Percentiles rank a stretch among this genome's conserved stretches.
phyloP scores from a whole-genome alignment of 139 green algal genomes.

The Desmodesmus armatus region DNA sequence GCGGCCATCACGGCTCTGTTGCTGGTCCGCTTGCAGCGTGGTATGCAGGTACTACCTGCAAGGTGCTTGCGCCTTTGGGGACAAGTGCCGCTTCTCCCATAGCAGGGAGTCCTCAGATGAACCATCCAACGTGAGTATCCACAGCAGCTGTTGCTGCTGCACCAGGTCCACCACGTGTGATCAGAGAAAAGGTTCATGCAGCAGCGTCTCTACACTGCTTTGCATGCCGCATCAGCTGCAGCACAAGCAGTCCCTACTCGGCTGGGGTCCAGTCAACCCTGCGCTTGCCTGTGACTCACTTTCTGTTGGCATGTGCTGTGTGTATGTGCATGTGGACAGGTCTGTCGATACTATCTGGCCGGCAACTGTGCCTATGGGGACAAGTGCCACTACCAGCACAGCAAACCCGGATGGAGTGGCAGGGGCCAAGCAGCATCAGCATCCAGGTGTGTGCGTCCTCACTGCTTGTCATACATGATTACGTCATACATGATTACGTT shows the following conservation, averaged over 20 bases:
- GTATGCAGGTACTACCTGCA: conserved; percentile 74
- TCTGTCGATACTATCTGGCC: conserved; percentile 70
- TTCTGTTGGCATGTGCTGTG: background rate
- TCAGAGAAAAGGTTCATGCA: background rate
- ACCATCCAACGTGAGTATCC: conserved; percentile 45
- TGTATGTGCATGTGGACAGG: background rate
- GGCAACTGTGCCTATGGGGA: conserved; percentile 73
- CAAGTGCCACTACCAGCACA: conserved; percentile 65
- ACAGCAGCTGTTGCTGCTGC: background rate
- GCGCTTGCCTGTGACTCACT: background rate
- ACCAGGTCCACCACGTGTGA: background rate
- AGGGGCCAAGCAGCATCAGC: conserved; percentile 9
- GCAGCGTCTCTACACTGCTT: background rate
- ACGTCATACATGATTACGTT: too few relatives aligned
- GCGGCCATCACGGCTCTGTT: background rate
- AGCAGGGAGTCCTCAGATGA: conserved; percentile 40
- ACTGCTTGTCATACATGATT: too few relatives aligned
- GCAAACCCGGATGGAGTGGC: conserved; percentile 6
- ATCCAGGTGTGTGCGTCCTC: background rate
- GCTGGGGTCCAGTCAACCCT: background rate
- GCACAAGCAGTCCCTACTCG: background rate
- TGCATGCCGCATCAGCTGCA: background rate
- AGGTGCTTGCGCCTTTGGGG: conserved; percentile 71
- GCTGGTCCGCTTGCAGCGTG: conserved; percentile 42
- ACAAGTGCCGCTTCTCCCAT: conserved; percentile 67